Base-by-base conservation (phyloP, 768 basidiomycete species). In the Tricholoma terreum region DNA sequence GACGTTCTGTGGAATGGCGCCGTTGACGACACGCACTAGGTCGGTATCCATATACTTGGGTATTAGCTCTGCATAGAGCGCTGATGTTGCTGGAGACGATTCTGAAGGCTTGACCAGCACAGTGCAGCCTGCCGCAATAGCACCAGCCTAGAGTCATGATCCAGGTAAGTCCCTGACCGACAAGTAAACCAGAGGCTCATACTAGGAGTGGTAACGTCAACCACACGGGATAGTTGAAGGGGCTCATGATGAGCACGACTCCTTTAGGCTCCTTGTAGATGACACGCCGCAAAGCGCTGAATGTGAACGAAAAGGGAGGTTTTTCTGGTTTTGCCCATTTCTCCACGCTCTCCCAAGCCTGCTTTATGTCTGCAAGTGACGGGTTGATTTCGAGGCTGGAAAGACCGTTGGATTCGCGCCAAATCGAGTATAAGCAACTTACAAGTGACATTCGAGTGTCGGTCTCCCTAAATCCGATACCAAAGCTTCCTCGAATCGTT, bases 191-290 rank as follows among this genome's bases (percentile, higher is more conserved):
- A 42, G 27, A 50, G 31, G 34, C 31, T 68, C 80, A 19, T 57
- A 87, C 87, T 60, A 92, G 58, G 11, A 87, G 87, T 0, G 76
- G 73, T 7, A 89, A 35, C 0, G 79, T 68, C 52, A 88, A 69
- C 76, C 78, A 85, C 11, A 90, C 58, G 0, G 89, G 90, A 65
- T 87, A 90, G 69, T 90, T 91, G 79, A 89, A 90, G 0, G 89
- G 86, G 31, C 75, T 76, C 55, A 92, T 86, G 62, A 89, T 81
- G 49, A 90, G 72, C 0, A 87, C 80, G 22, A 84, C 79, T 2
- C 90, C 90, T 67, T 93, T 94, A 45, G 92, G 78, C 61, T 90
- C 89, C 63, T 90, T 89, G 54, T 82, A 77, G 1, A 90, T 77
- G 12, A 78, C 75, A 1, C 90, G 90, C 8, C 78, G 74, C 78